Conservation (phyloP, 768 basidiomycete genomes). For the Auriscalpium orientale region DNA sequence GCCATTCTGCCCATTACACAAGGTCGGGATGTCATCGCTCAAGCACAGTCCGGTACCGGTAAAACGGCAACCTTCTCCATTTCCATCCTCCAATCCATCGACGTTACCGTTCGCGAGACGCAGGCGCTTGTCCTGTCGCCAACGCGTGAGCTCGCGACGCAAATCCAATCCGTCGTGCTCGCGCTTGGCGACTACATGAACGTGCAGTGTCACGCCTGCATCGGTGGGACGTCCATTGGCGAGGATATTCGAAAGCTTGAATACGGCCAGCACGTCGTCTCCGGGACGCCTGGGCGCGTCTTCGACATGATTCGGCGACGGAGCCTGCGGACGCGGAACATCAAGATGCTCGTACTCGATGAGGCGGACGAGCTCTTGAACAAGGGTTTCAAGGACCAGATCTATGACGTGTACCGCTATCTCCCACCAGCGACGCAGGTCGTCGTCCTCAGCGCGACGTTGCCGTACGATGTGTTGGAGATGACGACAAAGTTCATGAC, state of each 20-base stretch:
- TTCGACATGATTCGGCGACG: conserved; percentile 98
- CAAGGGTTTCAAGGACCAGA: conserved; percentile 99
- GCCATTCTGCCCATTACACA: conserved; percentile 94
- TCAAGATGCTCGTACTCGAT: conserved; percentile 95
- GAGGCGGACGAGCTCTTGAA: conserved; percentile 95
- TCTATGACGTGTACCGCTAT: conserved; percentile 97
- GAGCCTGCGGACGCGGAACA: conserved; percentile 88
- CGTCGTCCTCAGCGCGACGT: conserved; percentile 89
- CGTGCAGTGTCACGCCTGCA: conserved; percentile 97
- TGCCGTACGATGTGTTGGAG: conserved; percentile 95
- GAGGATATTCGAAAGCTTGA: conserved; percentile 97
- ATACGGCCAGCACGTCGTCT: conserved; percentile 95
- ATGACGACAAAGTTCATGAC: conserved; percentile 99
- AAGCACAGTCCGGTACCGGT: conserved; percentile 98
- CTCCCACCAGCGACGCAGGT: conserved; percentile 97
- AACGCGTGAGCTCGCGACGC: conserved; percentile 98
- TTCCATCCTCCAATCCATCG: conserved; percentile 96
- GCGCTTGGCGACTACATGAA: conserved; percentile 99
- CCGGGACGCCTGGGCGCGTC: conserved; percentile 95
- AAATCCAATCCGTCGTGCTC: conserved; percentile 95
- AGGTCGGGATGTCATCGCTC: conserved; percentile 96
- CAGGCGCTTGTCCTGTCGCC: conserved; percentile 96
- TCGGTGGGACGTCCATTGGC: conserved; percentile 94
- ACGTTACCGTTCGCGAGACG: conserved; percentile 87
- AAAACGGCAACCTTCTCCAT: conserved; percentile 99